phyloP scores from a whole-genome alignment of 129 eudicot genomes.

The Tagetes patula region DNA sequence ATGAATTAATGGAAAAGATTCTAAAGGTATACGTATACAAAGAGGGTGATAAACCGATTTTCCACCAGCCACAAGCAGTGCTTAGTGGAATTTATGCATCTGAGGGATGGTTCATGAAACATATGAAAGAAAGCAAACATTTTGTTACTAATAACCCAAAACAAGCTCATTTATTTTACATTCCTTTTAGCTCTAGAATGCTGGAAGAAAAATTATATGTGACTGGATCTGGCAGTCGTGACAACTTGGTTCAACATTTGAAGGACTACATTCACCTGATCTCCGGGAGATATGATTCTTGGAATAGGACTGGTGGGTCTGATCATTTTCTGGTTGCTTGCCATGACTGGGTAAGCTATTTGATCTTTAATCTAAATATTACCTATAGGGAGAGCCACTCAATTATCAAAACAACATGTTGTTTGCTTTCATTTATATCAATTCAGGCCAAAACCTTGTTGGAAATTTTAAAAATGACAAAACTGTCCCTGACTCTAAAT shows the following conservation, averaged over 20 bases:
- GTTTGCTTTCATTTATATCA: neutral
- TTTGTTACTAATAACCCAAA: conserved; percentile 50
- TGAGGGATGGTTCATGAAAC: conserved; percentile 97
- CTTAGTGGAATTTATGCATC: conserved; percentile 89
- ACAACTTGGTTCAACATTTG: conserved; percentile 43
- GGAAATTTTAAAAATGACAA: neutral
- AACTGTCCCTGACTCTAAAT: neutral
- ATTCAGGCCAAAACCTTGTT: neutral
- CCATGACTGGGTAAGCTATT: conserved; percentile 78
- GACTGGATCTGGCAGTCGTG: conserved; percentile 49
- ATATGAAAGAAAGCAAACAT: conserved; percentile 46
- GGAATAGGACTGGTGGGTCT: conserved; percentile 84
- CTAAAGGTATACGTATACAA: conserved; percentile 81
- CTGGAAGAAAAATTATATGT: conserved; percentile 57
- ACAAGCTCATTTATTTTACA: conserved; percentile 67
- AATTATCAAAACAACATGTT: neutral
- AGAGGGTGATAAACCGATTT: conserved; percentile 77
- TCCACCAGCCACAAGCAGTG: conserved; percentile 63
- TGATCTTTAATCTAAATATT: neutral
- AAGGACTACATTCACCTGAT: conserved; percentile 50
- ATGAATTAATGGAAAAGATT: conserved; percentile 77
- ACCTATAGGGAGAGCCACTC: neutral
- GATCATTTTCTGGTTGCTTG: conserved; percentile 92
- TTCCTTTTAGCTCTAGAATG: conserved; percentile 71
- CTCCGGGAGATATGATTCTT: conserved; percentile 47